Evolutionary conservation across 2,329 filamentous ascomycete species (phyloP).

Genomic region (Talaromyces sp.): DNA sequence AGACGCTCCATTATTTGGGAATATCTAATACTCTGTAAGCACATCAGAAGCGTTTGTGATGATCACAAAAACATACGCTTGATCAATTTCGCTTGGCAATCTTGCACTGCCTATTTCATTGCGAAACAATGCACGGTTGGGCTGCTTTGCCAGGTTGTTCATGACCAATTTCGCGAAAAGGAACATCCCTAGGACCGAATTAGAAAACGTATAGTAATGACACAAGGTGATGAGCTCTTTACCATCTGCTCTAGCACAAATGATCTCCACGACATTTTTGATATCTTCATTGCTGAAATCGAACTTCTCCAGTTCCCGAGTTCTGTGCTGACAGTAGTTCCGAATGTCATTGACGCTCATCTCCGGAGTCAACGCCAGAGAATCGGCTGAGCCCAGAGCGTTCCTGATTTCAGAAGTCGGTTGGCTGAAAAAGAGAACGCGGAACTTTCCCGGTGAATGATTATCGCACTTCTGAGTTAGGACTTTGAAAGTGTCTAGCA

Average conservation of each 20-base stretch:
- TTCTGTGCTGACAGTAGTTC: conserved; percentile 10
- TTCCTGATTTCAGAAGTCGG: not conserved
- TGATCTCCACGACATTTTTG: conserved; percentile 1
- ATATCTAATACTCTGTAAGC: not conserved
- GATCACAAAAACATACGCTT: not conserved
- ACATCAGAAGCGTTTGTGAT: not conserved
- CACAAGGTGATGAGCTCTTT: not conserved
- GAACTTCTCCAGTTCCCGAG: conserved; percentile 8
- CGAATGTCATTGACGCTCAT: conserved; percentile 2
- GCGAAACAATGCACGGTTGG: not conserved
- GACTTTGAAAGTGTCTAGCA: not conserved
- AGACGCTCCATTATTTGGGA: not conserved
- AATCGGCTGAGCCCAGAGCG: not conserved
- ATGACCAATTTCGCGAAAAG: conserved; percentile 12
- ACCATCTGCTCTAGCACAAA: conserved; percentile 10
- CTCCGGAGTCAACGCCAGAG: not conserved
- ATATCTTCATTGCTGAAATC: conserved; percentile 5
- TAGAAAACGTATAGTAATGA: not conserved
- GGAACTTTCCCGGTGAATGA: not conserved
- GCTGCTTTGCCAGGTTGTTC: conserved; percentile 3
- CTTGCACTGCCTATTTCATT: not conserved
- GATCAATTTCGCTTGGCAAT: not conserved
- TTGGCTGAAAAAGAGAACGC: conserved; percentile 9
- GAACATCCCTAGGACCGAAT: conserved; percentile 7
- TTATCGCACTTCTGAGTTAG: not conserved